Evolutionary conservation across 257 asterid genomes (phyloP).

Genomic region (Jaltomata sinuosa): DNA sequence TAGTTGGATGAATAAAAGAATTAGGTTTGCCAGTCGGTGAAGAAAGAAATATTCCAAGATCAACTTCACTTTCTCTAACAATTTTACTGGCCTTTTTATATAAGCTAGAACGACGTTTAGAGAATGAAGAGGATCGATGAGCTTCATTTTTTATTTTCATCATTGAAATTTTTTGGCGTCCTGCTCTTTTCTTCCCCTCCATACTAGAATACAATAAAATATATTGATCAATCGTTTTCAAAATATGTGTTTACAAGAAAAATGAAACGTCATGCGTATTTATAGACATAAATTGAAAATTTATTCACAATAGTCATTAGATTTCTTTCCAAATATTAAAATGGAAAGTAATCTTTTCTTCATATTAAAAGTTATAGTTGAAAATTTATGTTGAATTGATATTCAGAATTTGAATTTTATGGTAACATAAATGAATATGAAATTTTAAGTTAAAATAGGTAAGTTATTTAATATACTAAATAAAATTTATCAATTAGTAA

Average conservation of each 20-base stretch:
- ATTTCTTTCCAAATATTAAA: not conserved
- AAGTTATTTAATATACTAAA: not conserved
- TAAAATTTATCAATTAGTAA: not conserved
- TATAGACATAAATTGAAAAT: too few species aligned
- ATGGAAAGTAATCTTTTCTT: not conserved
- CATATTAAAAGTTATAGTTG: not conserved
- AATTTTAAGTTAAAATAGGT: not conserved
- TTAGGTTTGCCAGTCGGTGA: slow-evolving; percentile 29
- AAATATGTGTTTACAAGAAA: not conserved
- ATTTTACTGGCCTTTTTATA: slow-evolving; percentile 23
- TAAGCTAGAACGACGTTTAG: not conserved
- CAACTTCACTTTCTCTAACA: slow-evolving; percentile 13
- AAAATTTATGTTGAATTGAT: not conserved
- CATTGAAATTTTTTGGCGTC: not conserved
- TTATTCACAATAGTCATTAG: not conserved
- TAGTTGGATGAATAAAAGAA: slow-evolving; percentile 28
- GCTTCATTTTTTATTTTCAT: not conserved
- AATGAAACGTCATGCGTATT: not conserved
- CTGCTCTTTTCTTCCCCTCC: not conserved
- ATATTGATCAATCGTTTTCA: not conserved
- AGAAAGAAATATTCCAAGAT: slow-evolving; percentile 20
- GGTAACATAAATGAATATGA: not conserved
- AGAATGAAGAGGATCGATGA: not conserved
- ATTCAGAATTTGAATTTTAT: too few species aligned
- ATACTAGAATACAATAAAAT: not conserved